These are phyloP conservation scores for Penicillium taxi DNA, from an alignment of 495 filamentous ascomycete species.

Conservation along the genomic window DNA sequence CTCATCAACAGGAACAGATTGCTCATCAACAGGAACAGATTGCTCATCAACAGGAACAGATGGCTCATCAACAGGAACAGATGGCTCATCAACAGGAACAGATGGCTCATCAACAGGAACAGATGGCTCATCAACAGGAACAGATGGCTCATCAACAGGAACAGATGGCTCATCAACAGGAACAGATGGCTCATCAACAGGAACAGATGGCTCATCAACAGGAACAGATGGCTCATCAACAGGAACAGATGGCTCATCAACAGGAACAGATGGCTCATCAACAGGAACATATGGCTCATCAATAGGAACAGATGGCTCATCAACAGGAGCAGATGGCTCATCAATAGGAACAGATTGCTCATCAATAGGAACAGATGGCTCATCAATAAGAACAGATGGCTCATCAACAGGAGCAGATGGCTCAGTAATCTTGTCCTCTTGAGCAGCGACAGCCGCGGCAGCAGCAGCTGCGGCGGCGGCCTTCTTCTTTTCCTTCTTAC, in stretches of 20 bases:
- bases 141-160: too few species aligned
- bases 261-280: background rate
- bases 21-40: conserved; percentile 2
- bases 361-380: conserved; percentile 1
- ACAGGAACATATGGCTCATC: too few species aligned
- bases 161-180: conserved; percentile 4
- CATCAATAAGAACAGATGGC: background rate
- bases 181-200: background rate
- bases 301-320: too few species aligned
- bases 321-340: conserved; percentile 1
- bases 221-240: too few species aligned
- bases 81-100: conserved; percentile 2
- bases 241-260: conserved; percentile 7
- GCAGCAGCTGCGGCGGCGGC: conserved; percentile 11
- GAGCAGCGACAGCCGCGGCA: conserved; percentile 5
- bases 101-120: conserved; percentile 1
- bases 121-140: too few species aligned
- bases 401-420: conserved; percentile 5
- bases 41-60: too few species aligned
- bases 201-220: too few species aligned
- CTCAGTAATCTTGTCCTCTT: conserved; percentile 8
- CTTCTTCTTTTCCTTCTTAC: conserved; percentile 18
- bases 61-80: too few species aligned
- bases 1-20: conserved; percentile 6
- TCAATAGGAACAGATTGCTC: background rate